These are phyloP conservation scores for Zopfia rhizophila DNA, from an alignment of 2,329 filamentous ascomycete genomes.

Conservation along the genomic window DNA sequence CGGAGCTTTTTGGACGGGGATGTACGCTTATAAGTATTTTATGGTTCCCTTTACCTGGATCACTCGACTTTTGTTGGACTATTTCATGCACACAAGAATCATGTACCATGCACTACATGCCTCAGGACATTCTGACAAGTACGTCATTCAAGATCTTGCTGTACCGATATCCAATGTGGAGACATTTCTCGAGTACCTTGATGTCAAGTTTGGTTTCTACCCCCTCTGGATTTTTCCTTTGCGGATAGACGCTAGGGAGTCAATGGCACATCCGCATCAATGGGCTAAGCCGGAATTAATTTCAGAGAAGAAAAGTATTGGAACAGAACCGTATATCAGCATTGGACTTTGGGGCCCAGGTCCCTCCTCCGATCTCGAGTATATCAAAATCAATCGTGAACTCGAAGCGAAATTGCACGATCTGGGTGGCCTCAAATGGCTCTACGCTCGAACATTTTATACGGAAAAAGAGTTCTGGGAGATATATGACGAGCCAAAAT, in stretches of 20 bases:
- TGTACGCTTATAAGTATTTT: constrained; percentile 69
- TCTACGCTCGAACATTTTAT: constrained; percentile 89
- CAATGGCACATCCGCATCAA: constrained; percentile 40
- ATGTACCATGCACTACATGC: constrained; percentile 72
- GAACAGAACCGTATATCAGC: constrained; percentile 40
- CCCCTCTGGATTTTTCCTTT: constrained; percentile 69
- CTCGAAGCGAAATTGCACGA: constrained; percentile 75
- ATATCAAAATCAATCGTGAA: constrained; percentile 74
- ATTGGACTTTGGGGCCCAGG: constrained; percentile 81
- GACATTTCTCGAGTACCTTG: constrained; percentile 63
- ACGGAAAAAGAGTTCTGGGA: constrained; percentile 76
- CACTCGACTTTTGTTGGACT: constrained; percentile 67
- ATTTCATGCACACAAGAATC: constrained; percentile 70
- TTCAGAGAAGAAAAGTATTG: background rate
- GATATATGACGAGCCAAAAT: constrained; percentile 69
- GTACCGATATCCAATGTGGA: constrained; percentile 64
- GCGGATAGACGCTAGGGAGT: constrained; percentile 43
- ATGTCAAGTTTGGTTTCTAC: constrained; percentile 60
- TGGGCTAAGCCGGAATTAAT: constrained; percentile 14
- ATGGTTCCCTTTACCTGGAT: constrained; percentile 67
- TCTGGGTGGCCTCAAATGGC: constrained; percentile 83
- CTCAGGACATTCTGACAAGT: constrained; percentile 64
- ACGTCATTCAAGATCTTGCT: constrained; percentile 72
- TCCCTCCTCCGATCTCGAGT: constrained; percentile 65
- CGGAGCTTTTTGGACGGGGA: constrained; percentile 72